Percentiles rank a stretch among this genome's conserved stretches.
These are phyloP conservation scores for Fusarium sp. DNA, from an alignment of 2,329 filamentous ascomycete species.

Conservation along the genomic window DNA sequence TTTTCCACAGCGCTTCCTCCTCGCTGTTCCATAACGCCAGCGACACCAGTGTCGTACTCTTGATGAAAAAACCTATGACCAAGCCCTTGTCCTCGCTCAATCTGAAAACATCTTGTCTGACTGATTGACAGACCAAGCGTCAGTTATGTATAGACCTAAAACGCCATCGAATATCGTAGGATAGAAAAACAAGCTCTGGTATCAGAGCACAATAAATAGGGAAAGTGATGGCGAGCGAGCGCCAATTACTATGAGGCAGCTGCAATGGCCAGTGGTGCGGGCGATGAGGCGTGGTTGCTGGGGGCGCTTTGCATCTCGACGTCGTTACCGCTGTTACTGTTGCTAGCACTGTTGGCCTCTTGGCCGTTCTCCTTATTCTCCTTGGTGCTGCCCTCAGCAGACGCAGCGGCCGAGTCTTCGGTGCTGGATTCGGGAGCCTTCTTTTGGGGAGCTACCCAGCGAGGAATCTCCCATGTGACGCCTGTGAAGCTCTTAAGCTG, in stretches of 20 bases:
- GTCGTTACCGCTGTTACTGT: constrained; percentile 59
- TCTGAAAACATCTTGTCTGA: constrained; percentile 21
- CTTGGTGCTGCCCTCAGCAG: constrained; percentile 68
- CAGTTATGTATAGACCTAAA: constrained; percentile 33
- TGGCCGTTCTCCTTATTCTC: constrained; percentile 72
- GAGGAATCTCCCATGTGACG: constrained; percentile 80
- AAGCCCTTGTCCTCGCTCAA: constrained; percentile 24
- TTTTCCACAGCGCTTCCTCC: constrained; percentile 35
- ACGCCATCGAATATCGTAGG: constrained; percentile 28
- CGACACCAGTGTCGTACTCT: constrained; percentile 45
- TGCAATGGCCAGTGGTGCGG: constrained; percentile 61
- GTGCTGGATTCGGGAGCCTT: constrained; percentile 59
- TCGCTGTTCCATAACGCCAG: constrained; percentile 47
- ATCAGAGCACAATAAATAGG: constrained; percentile 12
- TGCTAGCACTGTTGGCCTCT: constrained; percentile 61
- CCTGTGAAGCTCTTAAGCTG: constrained; percentile 93
- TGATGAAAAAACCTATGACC: constrained; percentile 4
- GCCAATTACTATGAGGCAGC: constrained; percentile 55
- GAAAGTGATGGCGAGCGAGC: neutral
- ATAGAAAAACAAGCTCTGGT: constrained; percentile 32
- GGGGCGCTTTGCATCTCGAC: constrained; percentile 66
- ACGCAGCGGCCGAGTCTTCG: constrained; percentile 60
- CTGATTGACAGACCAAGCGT: constrained; percentile 16
- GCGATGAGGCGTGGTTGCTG: constrained; percentile 65
- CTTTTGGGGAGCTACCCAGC: constrained; percentile 83